Evolutionary conservation across 768 basidiomycete species (phyloP), one percentile per base, ranked within the genome.

Genomic region (Mycena belliarum): DNA sequence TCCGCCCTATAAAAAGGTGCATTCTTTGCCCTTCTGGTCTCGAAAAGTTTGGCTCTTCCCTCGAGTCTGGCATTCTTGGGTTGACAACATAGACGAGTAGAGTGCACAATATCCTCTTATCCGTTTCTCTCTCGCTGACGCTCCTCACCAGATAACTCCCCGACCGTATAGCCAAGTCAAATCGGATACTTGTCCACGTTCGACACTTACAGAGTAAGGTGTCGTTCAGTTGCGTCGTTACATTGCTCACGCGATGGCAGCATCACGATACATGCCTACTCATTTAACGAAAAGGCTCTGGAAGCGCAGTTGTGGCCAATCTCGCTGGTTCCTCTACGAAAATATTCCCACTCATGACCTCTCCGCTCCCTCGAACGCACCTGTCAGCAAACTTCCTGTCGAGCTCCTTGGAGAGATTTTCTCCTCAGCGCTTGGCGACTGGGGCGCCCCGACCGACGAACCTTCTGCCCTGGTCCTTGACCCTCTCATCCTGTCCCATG

Each of bases 371-470:
- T 43, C 37, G 37, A 50, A 43, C 24, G 49, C 52, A 6, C 55
- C 51, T 25, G 33, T 63, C 33, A 38, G 59, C n/a, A 48, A 40
- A 18, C 45, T 63, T 15, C 62, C 62, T 3, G 55, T 54, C n/a
- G 58, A 60, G 18, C 49, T 63, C 21, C 61, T 63, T 23, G 61
- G 53, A 2, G 61, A 63, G 42, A 59, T 63, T 18, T 63, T 63
- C 21, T 32, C 38, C 3, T 56, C 49, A 43, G 49, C 38, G 18
- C 57, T 63, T 5, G 45, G 53, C 9, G 56, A 62, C 21, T 57
- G 61, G 56, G 51, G 55, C 18, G 7, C 10, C 6, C 51, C 54
- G 57, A 42, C 54, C 6, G 51, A 55, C 29, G 57, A 63, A 23
- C 43, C 18, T 1, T 46, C 57, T n/a, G 4, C 21, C 3, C 57